Evolutionary conservation across 179 eudicot genomes (phyloP).

Genomic region (Spinacia oleracea): DNA sequence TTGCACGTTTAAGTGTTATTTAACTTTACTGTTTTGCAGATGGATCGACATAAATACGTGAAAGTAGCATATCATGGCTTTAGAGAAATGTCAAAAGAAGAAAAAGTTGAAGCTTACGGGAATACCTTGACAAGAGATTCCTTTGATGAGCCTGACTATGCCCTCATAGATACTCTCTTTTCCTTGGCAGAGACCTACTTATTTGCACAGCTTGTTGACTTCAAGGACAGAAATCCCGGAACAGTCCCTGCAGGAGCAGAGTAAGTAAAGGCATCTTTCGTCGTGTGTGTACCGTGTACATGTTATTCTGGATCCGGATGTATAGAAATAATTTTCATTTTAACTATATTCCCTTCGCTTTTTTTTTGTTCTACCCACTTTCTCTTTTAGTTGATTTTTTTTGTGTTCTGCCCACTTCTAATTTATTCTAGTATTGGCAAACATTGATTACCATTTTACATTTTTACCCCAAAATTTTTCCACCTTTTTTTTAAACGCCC

Average conservation of each 20-base stretch:
- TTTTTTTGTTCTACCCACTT: no score
- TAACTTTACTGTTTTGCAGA: conserved; percentile 44
- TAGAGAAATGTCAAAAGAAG: conserved; percentile 75
- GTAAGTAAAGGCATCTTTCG: conserved; percentile 49
- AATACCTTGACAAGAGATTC: conserved; percentile 77
- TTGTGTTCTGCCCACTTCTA: no score
- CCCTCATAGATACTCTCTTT: conserved; percentile 92
- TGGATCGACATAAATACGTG: conserved; percentile 98
- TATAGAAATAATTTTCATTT: not conserved
- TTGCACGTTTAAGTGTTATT: conserved; percentile 10
- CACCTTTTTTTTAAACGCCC: no score
- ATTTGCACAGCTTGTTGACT: conserved; percentile 97
- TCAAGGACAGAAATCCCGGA: conserved; percentile 79
- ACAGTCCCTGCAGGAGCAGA: conserved; percentile 66
- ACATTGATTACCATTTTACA: no score
- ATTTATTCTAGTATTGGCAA: no score
- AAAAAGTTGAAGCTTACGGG: conserved; percentile 81
- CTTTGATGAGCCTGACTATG: conserved; percentile 98
- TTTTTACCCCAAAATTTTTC: no score
- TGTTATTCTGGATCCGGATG: not conserved
- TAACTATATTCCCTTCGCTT: no score
- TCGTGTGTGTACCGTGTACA: not conserved
- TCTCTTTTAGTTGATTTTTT: no score
- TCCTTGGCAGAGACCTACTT: conserved; percentile 96
- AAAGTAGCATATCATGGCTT: conserved; percentile 99